Percentiles rank a stretch among this genome's conserved stretches.
phyloP scores from a whole-genome alignment of 2,329 filamentous ascomycete genomes.

The Orbilia oligospora region DNA sequence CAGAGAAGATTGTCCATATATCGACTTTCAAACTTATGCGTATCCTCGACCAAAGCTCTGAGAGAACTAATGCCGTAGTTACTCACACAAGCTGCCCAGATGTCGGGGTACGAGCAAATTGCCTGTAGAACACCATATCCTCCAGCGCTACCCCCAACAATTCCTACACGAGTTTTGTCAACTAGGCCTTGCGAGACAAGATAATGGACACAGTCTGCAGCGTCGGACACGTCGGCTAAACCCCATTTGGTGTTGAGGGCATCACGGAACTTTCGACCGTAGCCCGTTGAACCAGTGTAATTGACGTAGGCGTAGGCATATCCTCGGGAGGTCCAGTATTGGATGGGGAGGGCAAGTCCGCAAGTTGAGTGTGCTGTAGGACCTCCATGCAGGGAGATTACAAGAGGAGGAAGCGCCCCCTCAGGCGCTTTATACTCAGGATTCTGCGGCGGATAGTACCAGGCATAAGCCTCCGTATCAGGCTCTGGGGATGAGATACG shows the following conservation, averaged over 20 bases:
- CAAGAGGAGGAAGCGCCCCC: slow-evolving; percentile 69
- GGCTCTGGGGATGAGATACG: slow-evolving; percentile 48
- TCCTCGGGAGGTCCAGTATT: slow-evolving; percentile 73
- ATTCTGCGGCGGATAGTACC: slow-evolving; percentile 68
- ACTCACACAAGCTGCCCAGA: slow-evolving; percentile 71
- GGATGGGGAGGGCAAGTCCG: slow-evolving; percentile 69
- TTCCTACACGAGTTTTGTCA: slow-evolving; percentile 68
- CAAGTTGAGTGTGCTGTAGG: slow-evolving; percentile 69
- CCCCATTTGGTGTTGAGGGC: slow-evolving; percentile 71
- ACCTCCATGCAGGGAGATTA: slow-evolving; percentile 72
- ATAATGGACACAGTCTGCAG: slow-evolving; percentile 69
- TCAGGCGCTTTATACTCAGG: slow-evolving; percentile 67
- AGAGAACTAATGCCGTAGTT: slow-evolving; percentile 72
- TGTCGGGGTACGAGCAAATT: slow-evolving; percentile 69
- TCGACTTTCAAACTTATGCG: slow-evolving; percentile 73
- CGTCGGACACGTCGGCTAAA: slow-evolving; percentile 71
- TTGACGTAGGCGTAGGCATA: slow-evolving; percentile 72
- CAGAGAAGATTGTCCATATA: slow-evolving; percentile 71
- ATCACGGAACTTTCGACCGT: slow-evolving; percentile 71
- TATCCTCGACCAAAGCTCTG: slow-evolving; percentile 69
- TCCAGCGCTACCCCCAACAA: slow-evolving; percentile 71
- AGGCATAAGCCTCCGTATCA: slow-evolving; percentile 44
- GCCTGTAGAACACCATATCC: slow-evolving; percentile 72
- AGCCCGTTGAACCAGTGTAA: slow-evolving; percentile 71
- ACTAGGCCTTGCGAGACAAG: slow-evolving; percentile 67